Evolutionary conservation across 2,329 filamentous ascomycete genomes (phyloP).

Genomic region (Sordariomycetes sp.): DNA sequence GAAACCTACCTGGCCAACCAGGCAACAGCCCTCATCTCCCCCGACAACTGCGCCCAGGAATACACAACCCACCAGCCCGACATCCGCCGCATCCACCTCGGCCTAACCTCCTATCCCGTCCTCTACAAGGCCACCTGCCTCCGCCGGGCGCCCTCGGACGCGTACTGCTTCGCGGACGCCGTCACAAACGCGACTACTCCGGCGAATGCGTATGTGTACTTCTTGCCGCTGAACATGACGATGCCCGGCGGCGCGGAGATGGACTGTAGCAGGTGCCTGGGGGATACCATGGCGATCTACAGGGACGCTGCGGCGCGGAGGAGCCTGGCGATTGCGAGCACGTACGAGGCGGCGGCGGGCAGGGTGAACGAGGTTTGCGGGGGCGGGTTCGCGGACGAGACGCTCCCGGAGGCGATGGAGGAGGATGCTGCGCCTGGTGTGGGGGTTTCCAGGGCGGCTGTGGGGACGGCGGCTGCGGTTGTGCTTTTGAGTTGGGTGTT

Average conservation of each 20-base stretch:
- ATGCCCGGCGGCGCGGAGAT: slow-evolving; percentile 57
- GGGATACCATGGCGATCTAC: slow-evolving; percentile 73
- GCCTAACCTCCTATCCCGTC: slow-evolving; percentile 63
- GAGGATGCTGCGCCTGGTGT: slow-evolving; percentile 8
- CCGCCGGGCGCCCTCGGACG: slow-evolving; percentile 34
- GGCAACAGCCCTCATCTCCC: slow-evolving; percentile 48
- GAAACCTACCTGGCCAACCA: slow-evolving; percentile 47
- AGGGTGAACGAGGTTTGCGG: slow-evolving; percentile 59
- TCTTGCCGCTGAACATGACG: slow-evolving; percentile 62
- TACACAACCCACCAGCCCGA: slow-evolving; percentile 52
- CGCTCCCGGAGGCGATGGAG: slow-evolving; percentile 25
- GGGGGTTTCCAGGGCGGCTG: slow-evolving; percentile 7
- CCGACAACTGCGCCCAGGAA: slow-evolving; percentile 59
- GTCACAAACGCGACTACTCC: slow-evolving; percentile 61
- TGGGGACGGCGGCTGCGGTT: slow-evolving; percentile 5
- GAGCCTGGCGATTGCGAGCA: slow-evolving; percentile 50
- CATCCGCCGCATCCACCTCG: slow-evolving; percentile 62
- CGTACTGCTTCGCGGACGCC: slow-evolving; percentile 76
- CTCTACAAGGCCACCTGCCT: slow-evolving; percentile 75
- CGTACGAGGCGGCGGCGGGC: slow-evolving; percentile 58
- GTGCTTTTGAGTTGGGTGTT: background rate
- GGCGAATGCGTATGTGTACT: slow-evolving; percentile 71
- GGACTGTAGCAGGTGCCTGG: slow-evolving; percentile 62
- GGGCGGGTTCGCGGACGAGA: slow-evolving; percentile 40
- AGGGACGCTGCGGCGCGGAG: slow-evolving; percentile 53